Evolutionary conservation across 1,284 basidiomycete genomes (phyloP).

Genomic region (Laetiporus sulphureus): DNA sequence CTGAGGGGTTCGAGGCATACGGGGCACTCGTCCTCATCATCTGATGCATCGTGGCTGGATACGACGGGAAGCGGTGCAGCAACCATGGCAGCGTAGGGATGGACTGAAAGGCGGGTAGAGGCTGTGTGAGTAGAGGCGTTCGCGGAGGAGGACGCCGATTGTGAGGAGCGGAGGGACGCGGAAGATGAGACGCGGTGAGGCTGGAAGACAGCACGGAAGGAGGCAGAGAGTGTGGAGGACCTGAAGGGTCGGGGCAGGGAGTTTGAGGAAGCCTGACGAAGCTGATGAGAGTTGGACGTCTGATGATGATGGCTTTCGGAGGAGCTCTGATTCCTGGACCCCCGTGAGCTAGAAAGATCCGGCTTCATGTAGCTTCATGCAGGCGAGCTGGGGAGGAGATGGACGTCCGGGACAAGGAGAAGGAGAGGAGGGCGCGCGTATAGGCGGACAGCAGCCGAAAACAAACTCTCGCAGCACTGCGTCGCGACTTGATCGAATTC

Average conservation of each 20-base stretch:
- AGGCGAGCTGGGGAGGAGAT: no score
- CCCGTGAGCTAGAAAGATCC: slow-evolving; percentile 18
- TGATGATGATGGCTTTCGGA: slow-evolving; percentile 20
- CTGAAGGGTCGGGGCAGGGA: slow-evolving; percentile 35
- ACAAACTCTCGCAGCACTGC: no score
- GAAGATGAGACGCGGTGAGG: slow-evolving; percentile 28
- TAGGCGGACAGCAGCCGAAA: neutral
- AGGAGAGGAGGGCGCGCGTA: neutral
- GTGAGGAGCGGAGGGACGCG: slow-evolving; percentile 30
- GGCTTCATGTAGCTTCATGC: slow-evolving; percentile 19
- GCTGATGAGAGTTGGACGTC: slow-evolving; percentile 26
- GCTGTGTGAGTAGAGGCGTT: slow-evolving; percentile 15
- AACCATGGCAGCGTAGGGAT: slow-evolving; percentile 50
- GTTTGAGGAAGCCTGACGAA: slow-evolving; percentile 36
- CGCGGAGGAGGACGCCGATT: slow-evolving; percentile 25
- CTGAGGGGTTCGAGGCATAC: slow-evolving; percentile 88
- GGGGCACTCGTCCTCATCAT: slow-evolving; percentile 82
- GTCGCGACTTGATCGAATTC: neutral
- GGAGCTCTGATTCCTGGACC: slow-evolving; percentile 19
- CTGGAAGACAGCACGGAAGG: slow-evolving; percentile 34
- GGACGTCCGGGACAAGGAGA: neutral
- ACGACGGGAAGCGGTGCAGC: slow-evolving; percentile 62
- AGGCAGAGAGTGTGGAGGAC: slow-evolving; percentile 27
- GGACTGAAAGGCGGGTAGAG: slow-evolving; percentile 21
- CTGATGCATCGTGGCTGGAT: slow-evolving; percentile 50